Conservation (phyloP, 176 grass and related monocot genomes). For the Melocanna baccifera region DNA sequence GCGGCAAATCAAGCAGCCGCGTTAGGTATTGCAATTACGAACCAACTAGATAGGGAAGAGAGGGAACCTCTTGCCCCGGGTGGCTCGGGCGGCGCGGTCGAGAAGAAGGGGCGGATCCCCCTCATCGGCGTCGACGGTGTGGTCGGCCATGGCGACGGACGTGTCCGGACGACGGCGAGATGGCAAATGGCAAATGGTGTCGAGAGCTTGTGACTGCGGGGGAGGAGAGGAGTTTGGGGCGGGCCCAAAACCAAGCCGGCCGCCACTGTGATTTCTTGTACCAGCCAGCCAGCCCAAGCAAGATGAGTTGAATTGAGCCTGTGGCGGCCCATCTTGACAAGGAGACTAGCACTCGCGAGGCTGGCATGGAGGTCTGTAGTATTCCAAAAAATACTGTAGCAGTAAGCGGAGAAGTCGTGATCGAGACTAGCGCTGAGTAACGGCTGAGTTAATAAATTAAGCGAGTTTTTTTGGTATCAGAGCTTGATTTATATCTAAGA, state of each 20-base stretch:
- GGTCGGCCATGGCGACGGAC: constrained; percentile 27
- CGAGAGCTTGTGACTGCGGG: background rate
- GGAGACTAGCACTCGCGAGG: no score
- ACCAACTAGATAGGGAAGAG: background rate
- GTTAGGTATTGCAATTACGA: background rate
- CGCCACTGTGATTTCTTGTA: no score
- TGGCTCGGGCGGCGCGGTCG: constrained; percentile 64
- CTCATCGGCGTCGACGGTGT: constrained; percentile 1
- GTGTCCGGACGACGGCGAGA: constrained; percentile 13
- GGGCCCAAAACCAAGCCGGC: background rate
- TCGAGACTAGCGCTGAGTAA: no score
- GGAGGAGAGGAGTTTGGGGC: background rate
- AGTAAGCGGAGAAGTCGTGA: no score
- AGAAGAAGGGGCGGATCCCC: constrained; percentile 51
- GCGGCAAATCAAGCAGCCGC: background rate
- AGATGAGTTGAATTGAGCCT: no score
- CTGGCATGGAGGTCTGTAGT: no score
- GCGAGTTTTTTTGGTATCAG: no score
- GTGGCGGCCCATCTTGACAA: no score
- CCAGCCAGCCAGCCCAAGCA: no score
- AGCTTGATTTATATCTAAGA: no score
- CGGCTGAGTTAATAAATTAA: no score
- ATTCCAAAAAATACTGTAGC: no score
- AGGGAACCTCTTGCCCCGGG: constrained; percentile 71
- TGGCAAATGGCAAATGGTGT: background rate